Evolutionary conservation across 2,329 filamentous ascomycete species (phyloP).

Genomic region (Trichoderma sp.): DNA sequence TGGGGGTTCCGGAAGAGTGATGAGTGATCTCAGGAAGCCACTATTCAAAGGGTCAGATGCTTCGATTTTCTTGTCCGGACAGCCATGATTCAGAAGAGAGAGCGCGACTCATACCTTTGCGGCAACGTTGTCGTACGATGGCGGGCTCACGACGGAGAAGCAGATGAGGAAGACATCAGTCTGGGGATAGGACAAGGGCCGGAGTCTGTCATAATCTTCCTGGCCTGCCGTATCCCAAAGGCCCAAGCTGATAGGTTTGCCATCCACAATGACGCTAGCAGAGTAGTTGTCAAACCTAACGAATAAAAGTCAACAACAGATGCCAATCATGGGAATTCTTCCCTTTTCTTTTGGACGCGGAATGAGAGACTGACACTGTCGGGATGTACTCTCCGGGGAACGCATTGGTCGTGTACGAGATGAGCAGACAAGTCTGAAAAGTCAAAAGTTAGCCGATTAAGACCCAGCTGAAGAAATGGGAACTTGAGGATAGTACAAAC

Average conservation of each 20-base stretch:
- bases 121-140: slow-evolving; percentile 98
- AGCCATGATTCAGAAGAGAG: not conserved
- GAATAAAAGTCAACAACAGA: slow-evolving; percentile 27
- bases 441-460: slow-evolving; percentile 15
- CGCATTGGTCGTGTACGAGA: slow-evolving; percentile 98
- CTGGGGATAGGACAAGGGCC: slow-evolving; percentile 95
- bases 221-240: slow-evolving; percentile 99
- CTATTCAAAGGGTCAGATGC: slow-evolving; percentile 48
- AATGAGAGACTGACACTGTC: slow-evolving; percentile 74
- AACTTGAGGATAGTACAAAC: slow-evolving; percentile 47
- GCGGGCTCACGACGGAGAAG: slow-evolving; percentile 96
- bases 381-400: slow-evolving; percentile 99
- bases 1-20: slow-evolving; percentile 91
- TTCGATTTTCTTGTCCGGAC: not conserved
- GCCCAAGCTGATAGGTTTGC: slow-evolving; percentile 93
- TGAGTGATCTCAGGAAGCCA: slow-evolving; percentile 98
- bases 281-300: slow-evolving; percentile 98
- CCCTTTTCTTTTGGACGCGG: not conserved
- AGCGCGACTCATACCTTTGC: slow-evolving; percentile 70
- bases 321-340: slow-evolving; percentile 19
- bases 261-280: slow-evolving; percentile 98
- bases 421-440: slow-evolving; percentile 90
- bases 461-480: slow-evolving; percentile 7
- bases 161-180: slow-evolving; percentile 98
- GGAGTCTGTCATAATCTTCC: slow-evolving; percentile 95